Conservation (phyloP, 2,329 filamentous ascomycete species). For the Whalleya microplaca region DNA sequence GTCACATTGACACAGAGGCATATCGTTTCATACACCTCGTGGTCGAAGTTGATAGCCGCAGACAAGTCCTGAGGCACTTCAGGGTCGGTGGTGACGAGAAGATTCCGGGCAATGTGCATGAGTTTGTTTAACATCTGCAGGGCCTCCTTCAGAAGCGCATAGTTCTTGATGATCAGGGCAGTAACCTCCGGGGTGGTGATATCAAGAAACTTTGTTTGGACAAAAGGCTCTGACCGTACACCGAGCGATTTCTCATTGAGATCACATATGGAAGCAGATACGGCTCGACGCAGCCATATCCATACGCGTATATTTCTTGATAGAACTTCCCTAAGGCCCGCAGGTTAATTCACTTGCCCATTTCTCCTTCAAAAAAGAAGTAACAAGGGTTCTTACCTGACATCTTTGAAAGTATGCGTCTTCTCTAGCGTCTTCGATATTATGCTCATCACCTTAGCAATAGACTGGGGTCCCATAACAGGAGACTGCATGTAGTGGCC, state of each 20-base stretch:
- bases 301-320: conserved; percentile 67
- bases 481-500: conserved; percentile 62
- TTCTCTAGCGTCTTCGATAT: conserved; percentile 65
- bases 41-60: conserved; percentile 65
- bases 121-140: conserved; percentile 67
- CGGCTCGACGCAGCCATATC: conserved; percentile 66
- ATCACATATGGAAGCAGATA: conserved; percentile 63
- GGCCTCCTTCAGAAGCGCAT: conserved; percentile 63
- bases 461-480: conserved; percentile 60
- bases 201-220: conserved; percentile 54
- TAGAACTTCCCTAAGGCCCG: conserved; percentile 54
- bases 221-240: conserved; percentile 55
- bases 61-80: conserved; percentile 69
- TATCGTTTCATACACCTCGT: conserved; percentile 68
- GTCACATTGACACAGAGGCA: conserved; percentile 69
- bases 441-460: conserved; percentile 58
- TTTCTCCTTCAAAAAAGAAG: not conserved
- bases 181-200: conserved; percentile 66
- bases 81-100: conserved; percentile 66
- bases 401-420: conserved; percentile 63
- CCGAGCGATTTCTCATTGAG: conserved; percentile 64
- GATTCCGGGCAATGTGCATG: conserved; percentile 68
- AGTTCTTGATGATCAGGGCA: conserved; percentile 65
- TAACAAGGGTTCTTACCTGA: conserved; percentile 50
- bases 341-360: not conserved